These are phyloP conservation scores for Pyronema omphalodes DNA, from an alignment of 495 filamentous ascomycete species.

Conservation along the genomic window DNA sequence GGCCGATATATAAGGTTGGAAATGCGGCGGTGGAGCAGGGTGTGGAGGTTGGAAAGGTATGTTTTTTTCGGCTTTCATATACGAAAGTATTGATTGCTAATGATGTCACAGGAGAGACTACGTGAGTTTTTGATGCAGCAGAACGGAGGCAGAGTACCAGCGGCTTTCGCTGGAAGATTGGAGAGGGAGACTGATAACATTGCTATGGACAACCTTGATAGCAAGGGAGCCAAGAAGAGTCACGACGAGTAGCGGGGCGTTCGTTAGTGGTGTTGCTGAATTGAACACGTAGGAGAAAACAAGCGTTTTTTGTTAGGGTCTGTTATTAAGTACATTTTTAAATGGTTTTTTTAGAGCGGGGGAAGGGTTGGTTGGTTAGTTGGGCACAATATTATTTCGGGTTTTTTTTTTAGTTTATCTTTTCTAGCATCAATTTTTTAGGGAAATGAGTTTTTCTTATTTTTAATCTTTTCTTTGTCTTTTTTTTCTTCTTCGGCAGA, in stretches of 20 bases:
- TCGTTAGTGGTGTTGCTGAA: background rate
- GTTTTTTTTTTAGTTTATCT: background rate
- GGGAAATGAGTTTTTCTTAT: too few species aligned
- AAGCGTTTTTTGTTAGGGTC: background rate
- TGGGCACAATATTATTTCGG: background rate
- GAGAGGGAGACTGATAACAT: background rate
- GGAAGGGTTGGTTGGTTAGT: background rate
- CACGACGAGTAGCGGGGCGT: background rate
- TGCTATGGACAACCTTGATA: background rate
- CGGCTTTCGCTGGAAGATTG: background rate
- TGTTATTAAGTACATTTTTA: background rate
- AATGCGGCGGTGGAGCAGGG: constrained; percentile 77
- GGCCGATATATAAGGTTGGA: constrained; percentile 84
- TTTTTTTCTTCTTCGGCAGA: too few species aligned
- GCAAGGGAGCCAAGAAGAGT: background rate
- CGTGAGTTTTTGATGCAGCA: background rate
- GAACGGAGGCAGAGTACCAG: background rate
- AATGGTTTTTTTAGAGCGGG: background rate
- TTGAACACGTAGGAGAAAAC: background rate
- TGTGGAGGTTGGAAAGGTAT: constrained; percentile 62
- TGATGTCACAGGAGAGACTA: background rate
- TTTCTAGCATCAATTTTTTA: background rate
- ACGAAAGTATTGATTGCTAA: background rate
- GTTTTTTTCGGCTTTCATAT: background rate
- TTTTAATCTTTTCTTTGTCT: too few species aligned